A percentile compares a stretch with the other conserved stretches of the same genome.
Evolutionary conservation across 805 yeast genomes (phyloP).

Genomic region (Diddensiella transvaalensis): DNA sequence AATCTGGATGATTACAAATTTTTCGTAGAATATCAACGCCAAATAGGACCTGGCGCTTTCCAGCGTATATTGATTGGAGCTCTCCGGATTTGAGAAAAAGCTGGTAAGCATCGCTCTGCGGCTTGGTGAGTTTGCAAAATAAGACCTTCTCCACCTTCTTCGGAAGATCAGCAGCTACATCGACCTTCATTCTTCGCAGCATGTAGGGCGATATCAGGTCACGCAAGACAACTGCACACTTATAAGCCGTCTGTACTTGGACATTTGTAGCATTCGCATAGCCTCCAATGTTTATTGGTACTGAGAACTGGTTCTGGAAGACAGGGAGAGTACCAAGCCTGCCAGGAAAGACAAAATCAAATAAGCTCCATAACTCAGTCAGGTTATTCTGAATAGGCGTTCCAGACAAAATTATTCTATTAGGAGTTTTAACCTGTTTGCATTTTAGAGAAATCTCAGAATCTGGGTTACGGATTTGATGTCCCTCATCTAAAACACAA

Average conservation of each 20-base stretch:
- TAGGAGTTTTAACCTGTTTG: slow-evolving; percentile 78
- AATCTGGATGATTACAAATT: slow-evolving; percentile 95
- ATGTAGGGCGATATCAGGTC: slow-evolving; percentile 89
- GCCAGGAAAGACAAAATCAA: slow-evolving; percentile 95
- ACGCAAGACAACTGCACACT: slow-evolving; percentile 87
- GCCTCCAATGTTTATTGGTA: slow-evolving; percentile 95
- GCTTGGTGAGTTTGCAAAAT: slow-evolving; percentile 78
- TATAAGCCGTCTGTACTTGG: slow-evolving; percentile 93
- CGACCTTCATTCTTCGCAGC: slow-evolving; percentile 80
- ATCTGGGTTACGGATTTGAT: slow-evolving; percentile 92
- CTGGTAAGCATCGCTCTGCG: slow-evolving; percentile 70
- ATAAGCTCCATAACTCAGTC: slow-evolving; percentile 88
- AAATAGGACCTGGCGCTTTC: slow-evolving; percentile 74
- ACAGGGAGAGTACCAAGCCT: slow-evolving; percentile 92
- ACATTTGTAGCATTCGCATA: slow-evolving; percentile 95
- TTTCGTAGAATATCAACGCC: slow-evolving; percentile 90
- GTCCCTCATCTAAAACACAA: slow-evolving; percentile 92
- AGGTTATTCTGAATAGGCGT: slow-evolving; percentile 96
- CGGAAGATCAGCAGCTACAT: slow-evolving; percentile 93
- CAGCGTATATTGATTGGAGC: slow-evolving; percentile 62
- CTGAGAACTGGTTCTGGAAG: slow-evolving; percentile 85
- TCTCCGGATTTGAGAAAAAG: slow-evolving; percentile 76
- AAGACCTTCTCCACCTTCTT: slow-evolving; percentile 90
- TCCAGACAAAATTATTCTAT: slow-evolving; percentile 86
- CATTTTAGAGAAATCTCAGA: slow-evolving; percentile 81